Percentiles rank a stretch among this genome's conserved stretches.
Conservation (phyloP, 768 basidiomycete genomes). For the Brasilioporus rufonigricans region DNA sequence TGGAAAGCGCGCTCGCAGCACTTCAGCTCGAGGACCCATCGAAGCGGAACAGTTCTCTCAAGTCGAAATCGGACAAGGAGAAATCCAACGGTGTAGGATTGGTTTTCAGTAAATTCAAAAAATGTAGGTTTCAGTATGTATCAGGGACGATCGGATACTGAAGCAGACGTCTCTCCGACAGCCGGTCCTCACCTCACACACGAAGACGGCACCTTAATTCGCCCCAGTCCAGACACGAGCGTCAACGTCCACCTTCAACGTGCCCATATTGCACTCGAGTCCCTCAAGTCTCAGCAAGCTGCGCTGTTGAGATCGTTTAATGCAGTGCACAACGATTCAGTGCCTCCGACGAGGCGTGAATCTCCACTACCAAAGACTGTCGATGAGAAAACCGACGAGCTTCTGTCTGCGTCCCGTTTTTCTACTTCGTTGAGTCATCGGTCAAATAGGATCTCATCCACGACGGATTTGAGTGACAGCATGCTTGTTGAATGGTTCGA, state of each 20-base stretch:
- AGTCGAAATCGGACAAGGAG: slow-evolving; percentile 44
- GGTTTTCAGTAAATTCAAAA: slow-evolving; percentile 63
- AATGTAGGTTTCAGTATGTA: slow-evolving; percentile 38
- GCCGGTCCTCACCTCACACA: slow-evolving; percentile 22
- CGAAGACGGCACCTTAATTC: slow-evolving; percentile 28
- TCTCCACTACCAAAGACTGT: slow-evolving; percentile 43
- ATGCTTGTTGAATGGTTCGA: slow-evolving; percentile 70
- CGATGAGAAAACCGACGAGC: slow-evolving; percentile 45
- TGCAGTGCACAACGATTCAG: slow-evolving; percentile 30
- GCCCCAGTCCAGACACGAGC: slow-evolving; percentile 17
- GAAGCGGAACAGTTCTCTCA: slow-evolving; percentile 36
- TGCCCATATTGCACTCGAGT: slow-evolving; percentile 45
- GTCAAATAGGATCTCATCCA: slow-evolving; percentile 45
- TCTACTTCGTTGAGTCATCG: slow-evolving; percentile 31
- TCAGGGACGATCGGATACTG: background rate
- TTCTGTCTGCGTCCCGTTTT: slow-evolving; percentile 22
- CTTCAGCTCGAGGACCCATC: slow-evolving; percentile 39
- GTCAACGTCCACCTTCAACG: slow-evolving; percentile 37
- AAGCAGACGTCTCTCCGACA: slow-evolving; percentile 5
- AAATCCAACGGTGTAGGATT: slow-evolving; percentile 35
- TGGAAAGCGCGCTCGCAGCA: slow-evolving; percentile 52
- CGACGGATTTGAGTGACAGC: slow-evolving; percentile 50
- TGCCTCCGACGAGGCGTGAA: slow-evolving; percentile 20
- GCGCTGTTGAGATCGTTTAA: slow-evolving; percentile 46
- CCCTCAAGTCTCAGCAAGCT: slow-evolving; percentile 60